These are phyloP conservation scores for Sugiyamaella xylanicola DNA, from an alignment of 1,139 yeast species.

Conservation along the genomic window DNA sequence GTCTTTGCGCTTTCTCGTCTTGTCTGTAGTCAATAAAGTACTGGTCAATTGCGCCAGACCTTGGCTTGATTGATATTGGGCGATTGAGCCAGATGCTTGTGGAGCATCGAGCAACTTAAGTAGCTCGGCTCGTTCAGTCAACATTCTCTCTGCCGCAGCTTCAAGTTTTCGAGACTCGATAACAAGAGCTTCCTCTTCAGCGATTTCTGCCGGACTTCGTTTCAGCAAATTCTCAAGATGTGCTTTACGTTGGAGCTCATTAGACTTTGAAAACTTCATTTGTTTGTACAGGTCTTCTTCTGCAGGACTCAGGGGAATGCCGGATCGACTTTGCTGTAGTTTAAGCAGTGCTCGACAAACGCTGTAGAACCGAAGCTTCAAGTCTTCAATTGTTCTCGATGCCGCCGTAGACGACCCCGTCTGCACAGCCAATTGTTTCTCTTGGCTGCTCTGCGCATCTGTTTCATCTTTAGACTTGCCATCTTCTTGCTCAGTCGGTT, in stretches of 20 bases:
- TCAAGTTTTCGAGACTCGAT: conserved; percentile 93
- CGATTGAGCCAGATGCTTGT: conserved; percentile 71
- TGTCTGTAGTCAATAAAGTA: conserved; percentile 76
- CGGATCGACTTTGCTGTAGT: conserved; percentile 43
- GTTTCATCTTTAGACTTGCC: conserved; percentile 10
- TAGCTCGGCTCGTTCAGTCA: conserved; percentile 78
- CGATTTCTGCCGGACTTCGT: conserved; percentile 93
- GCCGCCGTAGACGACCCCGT: background rate
- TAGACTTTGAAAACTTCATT: conserved; percentile 61
- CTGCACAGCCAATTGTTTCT: background rate
- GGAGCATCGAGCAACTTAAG: conserved; percentile 86
- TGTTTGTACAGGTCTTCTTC: conserved; percentile 45
- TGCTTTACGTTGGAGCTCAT: conserved; percentile 76
- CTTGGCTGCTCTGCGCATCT: no score
- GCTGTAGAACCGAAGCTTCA: conserved; percentile 77
- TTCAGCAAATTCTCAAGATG: conserved; percentile 75
- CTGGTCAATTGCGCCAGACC: conserved; percentile 87
- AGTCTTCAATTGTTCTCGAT: conserved; percentile 63
- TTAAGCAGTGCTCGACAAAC: conserved; percentile 54
- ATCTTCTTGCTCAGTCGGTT: conserved; percentile 4
- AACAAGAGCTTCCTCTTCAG: conserved; percentile 93
- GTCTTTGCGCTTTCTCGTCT: conserved; percentile 57
- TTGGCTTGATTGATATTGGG: conserved; percentile 81
- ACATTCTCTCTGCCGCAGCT: conserved; percentile 87
- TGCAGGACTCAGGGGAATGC: conserved; percentile 45